phyloP scores from a whole-genome alignment of 129 eudicot genomes.

The Arctium minus region DNA sequence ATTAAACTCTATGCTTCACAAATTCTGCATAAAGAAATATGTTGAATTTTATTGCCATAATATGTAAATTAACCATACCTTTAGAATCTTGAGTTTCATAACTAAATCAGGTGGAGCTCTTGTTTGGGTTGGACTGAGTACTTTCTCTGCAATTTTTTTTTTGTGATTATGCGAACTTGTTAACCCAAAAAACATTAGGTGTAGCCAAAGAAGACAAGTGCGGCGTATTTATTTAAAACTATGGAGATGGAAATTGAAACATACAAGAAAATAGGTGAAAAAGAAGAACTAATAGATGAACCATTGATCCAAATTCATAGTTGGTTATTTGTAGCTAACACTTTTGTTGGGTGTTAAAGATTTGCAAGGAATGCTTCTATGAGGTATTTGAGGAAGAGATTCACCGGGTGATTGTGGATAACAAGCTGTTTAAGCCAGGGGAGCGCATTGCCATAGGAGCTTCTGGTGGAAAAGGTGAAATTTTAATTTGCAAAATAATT shows the following conservation, averaged over 20 bases:
- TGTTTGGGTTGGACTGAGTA: neutral
- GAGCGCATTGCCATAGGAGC: conserved; percentile 96
- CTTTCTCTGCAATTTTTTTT: neutral
- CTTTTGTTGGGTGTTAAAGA: conserved; percentile 31
- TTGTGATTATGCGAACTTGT: neutral
- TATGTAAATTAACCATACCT: neutral
- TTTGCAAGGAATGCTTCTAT: conserved; percentile 92
- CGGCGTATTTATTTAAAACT: neutral
- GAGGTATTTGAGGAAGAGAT: conserved; percentile 87
- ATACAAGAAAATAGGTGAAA: neutral
- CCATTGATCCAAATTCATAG: neutral
- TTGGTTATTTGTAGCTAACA: neutral
- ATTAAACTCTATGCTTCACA: neutral
- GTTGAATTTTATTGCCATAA: neutral
- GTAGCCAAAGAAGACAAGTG: neutral
- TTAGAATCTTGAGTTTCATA: neutral
- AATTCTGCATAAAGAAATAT: neutral
- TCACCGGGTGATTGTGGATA: conserved; percentile 69
- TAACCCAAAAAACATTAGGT: neutral
- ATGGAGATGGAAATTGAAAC: neutral
- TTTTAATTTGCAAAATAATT: neutral
- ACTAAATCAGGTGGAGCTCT: neutral
- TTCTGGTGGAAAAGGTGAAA: conserved; percentile 93
- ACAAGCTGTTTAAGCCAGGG: conserved; percentile 70
- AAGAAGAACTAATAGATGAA: neutral